Base-by-base conservation (phyloP, 257 asterid species). In the Fraxinus anomala region DNA sequence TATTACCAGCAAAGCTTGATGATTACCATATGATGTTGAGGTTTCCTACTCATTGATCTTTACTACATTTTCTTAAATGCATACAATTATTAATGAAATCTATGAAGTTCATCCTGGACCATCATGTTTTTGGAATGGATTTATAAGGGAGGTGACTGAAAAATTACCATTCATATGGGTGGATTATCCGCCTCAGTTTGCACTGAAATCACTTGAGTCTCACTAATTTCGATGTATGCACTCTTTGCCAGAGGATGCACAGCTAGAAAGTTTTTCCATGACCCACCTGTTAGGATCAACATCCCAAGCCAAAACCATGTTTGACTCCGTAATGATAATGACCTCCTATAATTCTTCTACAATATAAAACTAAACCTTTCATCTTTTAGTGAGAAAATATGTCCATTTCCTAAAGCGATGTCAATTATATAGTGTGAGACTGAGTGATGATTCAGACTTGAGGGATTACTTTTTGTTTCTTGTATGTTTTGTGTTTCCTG, bases 21-120 rank as follows among this genome's bases (percentile, higher is more conserved):
- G 96, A 92, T 83, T 92, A 92, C 84, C 94, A 92, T 80, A 87
- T 82, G 85, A 92, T 92, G 96, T 84, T 92, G 89, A 91, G 97
- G 97, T 91, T 67, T 17, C 68, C n/a, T 76, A 56, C 74, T 51
- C 80, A 73, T 76, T 36, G 36, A 63, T 7, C 7, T 76, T 70
- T 74, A 36, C 77, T 72, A 31, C 26, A 40, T 61, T 51, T 67
- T 65, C 73, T 67, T 77, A 11, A 67, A 71, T 68, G 63, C 39
- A 59, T 23, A 19, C 24, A 56, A 56, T 37, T 72, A 66, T 47
- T 26, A n/a, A 21, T 76, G n/a, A 3, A 68, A 68, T 6, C 2
- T 28, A 23, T 78, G 72, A 77, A 24, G 76, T 73, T 44, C 23
- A 75, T 42, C 68, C 28, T 75, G 76, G 79, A 59, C 11, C 69